These are phyloP conservation scores for Fusarium xylarioides DNA, from an alignment of 2,329 filamentous ascomycete genomes.

Conservation along the genomic window DNA sequence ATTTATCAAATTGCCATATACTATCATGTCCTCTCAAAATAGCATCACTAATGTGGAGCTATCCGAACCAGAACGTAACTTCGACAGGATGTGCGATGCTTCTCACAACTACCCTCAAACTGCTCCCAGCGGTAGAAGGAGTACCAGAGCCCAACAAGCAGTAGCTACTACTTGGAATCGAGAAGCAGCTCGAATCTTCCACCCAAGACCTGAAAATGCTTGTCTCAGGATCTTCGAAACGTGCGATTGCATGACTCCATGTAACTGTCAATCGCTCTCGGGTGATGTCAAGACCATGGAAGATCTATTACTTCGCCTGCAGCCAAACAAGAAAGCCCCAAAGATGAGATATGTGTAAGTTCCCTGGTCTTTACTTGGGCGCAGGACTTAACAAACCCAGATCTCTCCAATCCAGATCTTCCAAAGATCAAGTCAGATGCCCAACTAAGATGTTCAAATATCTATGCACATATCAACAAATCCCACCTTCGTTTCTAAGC, in stretches of 20 bases:
- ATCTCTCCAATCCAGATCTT: conserved; percentile 19
- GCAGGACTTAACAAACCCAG: background rate
- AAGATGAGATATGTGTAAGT: conserved; percentile 23
- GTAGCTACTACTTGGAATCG: background rate
- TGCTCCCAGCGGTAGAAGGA: background rate
- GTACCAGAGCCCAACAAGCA: background rate
- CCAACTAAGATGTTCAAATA: conserved; percentile 16
- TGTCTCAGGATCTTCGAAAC: background rate
- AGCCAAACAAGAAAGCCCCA: background rate
- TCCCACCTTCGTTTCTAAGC: conserved; percentile 1
- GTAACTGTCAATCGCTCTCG: background rate
- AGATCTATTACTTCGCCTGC: background rate
- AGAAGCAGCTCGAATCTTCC: background rate
- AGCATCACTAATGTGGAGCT: background rate
- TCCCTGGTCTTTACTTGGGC: accelerated
- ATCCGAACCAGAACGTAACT: background rate
- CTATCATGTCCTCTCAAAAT: background rate
- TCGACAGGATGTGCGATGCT: background rate
- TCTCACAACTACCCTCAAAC: background rate
- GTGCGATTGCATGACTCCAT: background rate
- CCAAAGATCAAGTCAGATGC: background rate
- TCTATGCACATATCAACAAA: conserved; percentile 21
- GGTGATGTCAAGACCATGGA: background rate
- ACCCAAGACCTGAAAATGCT: background rate
- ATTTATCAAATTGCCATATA: background rate